A percentile compares a stretch with the other conserved stretches of the same genome.
These are phyloP conservation scores for Xylaria hypoxylon DNA, from an alignment of 2,329 filamentous ascomycete genomes.

Conservation along the genomic window DNA sequence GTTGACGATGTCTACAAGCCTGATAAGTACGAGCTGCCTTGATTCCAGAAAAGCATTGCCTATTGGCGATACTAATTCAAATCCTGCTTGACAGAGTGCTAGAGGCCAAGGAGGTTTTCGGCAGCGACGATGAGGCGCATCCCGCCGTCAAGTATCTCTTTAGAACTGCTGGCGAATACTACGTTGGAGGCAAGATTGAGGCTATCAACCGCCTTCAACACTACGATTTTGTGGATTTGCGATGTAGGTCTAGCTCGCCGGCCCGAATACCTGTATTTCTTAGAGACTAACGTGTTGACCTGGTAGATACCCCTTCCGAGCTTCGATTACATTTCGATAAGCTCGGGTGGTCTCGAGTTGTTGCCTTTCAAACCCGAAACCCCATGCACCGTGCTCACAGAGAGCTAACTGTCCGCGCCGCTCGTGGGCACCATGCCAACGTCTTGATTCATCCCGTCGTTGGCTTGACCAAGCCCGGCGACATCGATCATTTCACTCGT, in stretches of 20 bases:
- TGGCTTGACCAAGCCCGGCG: conserved; percentile 97
- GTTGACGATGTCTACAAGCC: conserved; percentile 96
- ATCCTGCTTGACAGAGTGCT: conserved; percentile 68
- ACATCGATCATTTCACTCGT: conserved; percentile 99
- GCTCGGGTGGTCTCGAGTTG: conserved; percentile 96
- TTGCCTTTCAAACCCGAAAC: conserved; percentile 99
- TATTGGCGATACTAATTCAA: conserved; percentile 58
- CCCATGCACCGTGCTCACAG: conserved; percentile 99
- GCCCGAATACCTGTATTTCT: background rate
- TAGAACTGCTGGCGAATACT: conserved; percentile 84
- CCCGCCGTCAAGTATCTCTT: conserved; percentile 93
- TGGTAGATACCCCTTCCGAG: conserved; percentile 87
- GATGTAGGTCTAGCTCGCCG: conserved; percentile 72
- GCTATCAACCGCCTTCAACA: conserved; percentile 95
- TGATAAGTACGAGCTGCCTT: conserved; percentile 77
- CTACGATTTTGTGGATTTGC: conserved; percentile 97
- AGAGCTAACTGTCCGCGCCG: conserved; percentile 96
- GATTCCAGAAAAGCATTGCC: conserved; percentile 57
- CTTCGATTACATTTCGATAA: conserved; percentile 98
- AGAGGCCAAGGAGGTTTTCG: conserved; percentile 95
- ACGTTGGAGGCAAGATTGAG: conserved; percentile 95
- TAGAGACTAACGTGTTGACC: conserved; percentile 35
- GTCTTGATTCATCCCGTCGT: conserved; percentile 99
- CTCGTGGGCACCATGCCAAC: conserved; percentile 95
- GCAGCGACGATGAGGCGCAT: conserved; percentile 88